Evolutionary conservation across 176 grass and related monocot genomes (phyloP).

Genomic region (Elymus sibiricus): DNA sequence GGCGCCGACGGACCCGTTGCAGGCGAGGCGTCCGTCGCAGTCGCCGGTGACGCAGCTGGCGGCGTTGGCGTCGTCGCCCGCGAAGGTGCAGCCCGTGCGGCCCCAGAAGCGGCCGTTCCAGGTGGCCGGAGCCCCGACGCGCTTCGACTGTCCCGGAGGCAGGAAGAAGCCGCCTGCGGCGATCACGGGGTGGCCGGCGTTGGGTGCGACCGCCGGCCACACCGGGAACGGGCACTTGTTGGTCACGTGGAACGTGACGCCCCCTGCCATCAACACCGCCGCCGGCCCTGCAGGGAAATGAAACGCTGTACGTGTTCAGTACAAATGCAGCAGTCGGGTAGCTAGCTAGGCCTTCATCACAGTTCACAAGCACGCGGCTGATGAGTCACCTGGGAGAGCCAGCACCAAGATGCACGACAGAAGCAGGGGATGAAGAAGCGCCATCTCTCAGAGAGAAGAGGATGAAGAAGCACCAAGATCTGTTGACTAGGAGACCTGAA

Average conservation of each 20-base stretch:
- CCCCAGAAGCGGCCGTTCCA: conserved; percentile 91
- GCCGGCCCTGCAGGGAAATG: neutral
- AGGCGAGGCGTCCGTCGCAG: conserved; percentile 63
- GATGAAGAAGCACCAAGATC: no score
- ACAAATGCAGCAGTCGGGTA: neutral
- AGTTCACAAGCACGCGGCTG: neutral
- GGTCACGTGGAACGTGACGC: conserved; percentile 48
- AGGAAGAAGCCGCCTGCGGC: conserved; percentile 72
- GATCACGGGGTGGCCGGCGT: conserved; percentile 61
- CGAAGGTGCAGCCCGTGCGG: conserved; percentile 69
- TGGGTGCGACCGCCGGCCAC: conserved; percentile 81
- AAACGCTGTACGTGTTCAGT: neutral
- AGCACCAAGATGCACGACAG: conserved; percentile 1
- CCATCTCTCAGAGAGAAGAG: conserved; percentile 26
- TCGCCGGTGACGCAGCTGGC: conserved; percentile 60
- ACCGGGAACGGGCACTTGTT: conserved; percentile 84
- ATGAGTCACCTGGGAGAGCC: neutral
- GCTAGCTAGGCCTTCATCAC: neutral
- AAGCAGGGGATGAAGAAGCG: neutral
- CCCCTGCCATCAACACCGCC: neutral
- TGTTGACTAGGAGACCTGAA: neutral
- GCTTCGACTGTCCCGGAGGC: conserved; percentile 38
- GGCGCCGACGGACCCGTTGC: conserved; percentile 68
- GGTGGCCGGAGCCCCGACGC: conserved; percentile 47
- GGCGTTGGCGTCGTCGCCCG: neutral